phyloP scores from a whole-genome alignment of 2,329 filamentous ascomycete species.

The Verticillium zaregamsianum region DNA sequence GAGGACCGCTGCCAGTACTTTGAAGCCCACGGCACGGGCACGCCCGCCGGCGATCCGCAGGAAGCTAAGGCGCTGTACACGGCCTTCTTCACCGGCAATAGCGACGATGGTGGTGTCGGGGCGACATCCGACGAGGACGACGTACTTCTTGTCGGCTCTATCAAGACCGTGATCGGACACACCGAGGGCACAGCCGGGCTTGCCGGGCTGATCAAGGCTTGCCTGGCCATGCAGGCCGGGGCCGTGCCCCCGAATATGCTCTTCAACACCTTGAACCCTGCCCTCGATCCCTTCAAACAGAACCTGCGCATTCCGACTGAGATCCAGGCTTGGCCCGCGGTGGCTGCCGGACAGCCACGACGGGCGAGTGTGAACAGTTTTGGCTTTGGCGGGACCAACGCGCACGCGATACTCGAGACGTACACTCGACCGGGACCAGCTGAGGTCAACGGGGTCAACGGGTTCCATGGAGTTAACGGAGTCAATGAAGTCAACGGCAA shows the following conservation, averaged over 20 bases:
- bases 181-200: slow-evolving; percentile 1
- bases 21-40: slow-evolving; percentile 33
- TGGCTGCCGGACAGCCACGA: background rate
- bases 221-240: slow-evolving; percentile 14
- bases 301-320: slow-evolving; percentile 11
- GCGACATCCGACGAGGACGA: too few relatives aligned
- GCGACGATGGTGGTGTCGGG: too few relatives aligned
- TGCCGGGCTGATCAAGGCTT: slow-evolving; percentile 3
- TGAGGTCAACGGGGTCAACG: too few relatives aligned
- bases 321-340: slow-evolving; percentile 12
- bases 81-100: slow-evolving; percentile 15
- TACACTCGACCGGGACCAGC: too few relatives aligned
- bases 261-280: slow-evolving; percentile 23
- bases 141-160: background rate
- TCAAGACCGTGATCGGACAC: slow-evolving; percentile 7
- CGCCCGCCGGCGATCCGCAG: slow-evolving; percentile 29
- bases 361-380: slow-evolving; percentile 5
- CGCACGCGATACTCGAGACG: slow-evolving; percentile 7
- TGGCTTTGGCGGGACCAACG: slow-evolving; percentile 9
- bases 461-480: too few relatives aligned
- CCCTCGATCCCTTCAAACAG: slow-evolving; percentile 17
- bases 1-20: slow-evolving; percentile 13
- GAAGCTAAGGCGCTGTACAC: slow-evolving; percentile 25
- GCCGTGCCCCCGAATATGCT: slow-evolving; percentile 26
- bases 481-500: too few relatives aligned